Evolutionary conservation across 129 eudicot genomes (phyloP), one percentile per base, ranked within the genome.

Genomic region (Arctium minus): DNA sequence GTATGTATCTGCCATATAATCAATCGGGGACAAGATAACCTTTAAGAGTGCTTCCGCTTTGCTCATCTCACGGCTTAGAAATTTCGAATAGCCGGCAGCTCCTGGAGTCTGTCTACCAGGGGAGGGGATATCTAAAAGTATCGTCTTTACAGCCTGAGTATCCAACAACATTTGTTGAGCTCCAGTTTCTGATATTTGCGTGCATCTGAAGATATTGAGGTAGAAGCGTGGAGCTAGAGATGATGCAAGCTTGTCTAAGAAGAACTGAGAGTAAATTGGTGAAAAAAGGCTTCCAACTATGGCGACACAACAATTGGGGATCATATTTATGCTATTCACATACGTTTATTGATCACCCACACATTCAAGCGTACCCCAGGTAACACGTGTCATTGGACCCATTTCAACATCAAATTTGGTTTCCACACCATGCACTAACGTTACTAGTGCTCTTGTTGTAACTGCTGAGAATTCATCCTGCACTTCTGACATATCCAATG

Each of bases 121-220:
- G 80, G 99, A 88, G 56, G 99, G 99, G 75, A 95, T 92, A 42
- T 95, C 99, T 73, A 92, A 79, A 87, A 95, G 99, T 79, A 95
- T 90, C 38, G 99, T 95, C 84, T 95, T 95, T 77, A 95, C 94
- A 81, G 99, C 99, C 79, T 92, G 97, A 48, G 99, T 95, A 83
- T 95, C 99, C 87, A 95, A 84, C 83, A 95, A 78, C 99, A 95
- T 95, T 87, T 94, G 98, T 87, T 95, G 98, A 73, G 98, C 97
- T 86, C 98, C 98, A 77, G 98, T 95, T 91, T 95, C 97, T 79
- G 98, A 92, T 85, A 95, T 95, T 56, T 91, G 98, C 87, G 90
- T 95, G 97, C 99, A 95, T 84, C 91, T 95, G 89, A 95, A 93
- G 67, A 95, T 90, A 83, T 95, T 95, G 77, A 87, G 91, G 88